Base-by-base conservation (phyloP, 2,329 filamentous ascomycete genomes). In the Lachnellula arida region DNA sequence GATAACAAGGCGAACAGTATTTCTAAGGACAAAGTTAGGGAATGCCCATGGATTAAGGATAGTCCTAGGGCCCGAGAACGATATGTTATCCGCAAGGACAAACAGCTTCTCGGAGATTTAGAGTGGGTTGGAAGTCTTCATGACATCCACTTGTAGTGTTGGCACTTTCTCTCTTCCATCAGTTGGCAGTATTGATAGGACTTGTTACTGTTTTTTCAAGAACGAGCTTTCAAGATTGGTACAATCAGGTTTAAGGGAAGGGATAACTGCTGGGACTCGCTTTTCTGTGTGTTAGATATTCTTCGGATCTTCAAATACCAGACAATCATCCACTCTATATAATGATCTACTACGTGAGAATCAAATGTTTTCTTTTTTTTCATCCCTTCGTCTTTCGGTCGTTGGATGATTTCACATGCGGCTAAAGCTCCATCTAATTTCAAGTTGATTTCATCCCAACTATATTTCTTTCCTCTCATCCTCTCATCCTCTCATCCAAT, bases 71-170 rank as follows among this genome's bases (percentile, higher is more conserved):
- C 65, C 57, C 78, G 81, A 75, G 81, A 84, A 61, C 59, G 64
- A 35, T 54, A 60, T 39, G 67, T 81, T 32, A 11, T 32, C 80
- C 81, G 81, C 68, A 78, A 81, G 68, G 85, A 87, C 61, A 77
- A 75, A 68, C 81, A 80, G 42, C 64, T 68, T 44, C 73, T 79
- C 69, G 86, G 88, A 75, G 81, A 93, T 70, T 76, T 92, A 78
- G 91, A 96, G 84, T 96, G 93, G 87, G 90, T 96, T 85, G 91
- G 91, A 79, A 90, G 89, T 76, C 95, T 89, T 85, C 85, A 89
- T 73, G 72, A 67, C 71, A 70, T 77, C 72, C 82, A 83, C 81
- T 85, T 84, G 81, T 85, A 67, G 67, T 68, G 59, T 46, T 53
- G 57, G 44, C 58, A 52, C 49, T 57, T 51, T 51, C 46, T 51